Evolutionary conservation across 306 rosid genomes (phyloP).

Genomic region (Trichosanthes cucumerina): DNA sequence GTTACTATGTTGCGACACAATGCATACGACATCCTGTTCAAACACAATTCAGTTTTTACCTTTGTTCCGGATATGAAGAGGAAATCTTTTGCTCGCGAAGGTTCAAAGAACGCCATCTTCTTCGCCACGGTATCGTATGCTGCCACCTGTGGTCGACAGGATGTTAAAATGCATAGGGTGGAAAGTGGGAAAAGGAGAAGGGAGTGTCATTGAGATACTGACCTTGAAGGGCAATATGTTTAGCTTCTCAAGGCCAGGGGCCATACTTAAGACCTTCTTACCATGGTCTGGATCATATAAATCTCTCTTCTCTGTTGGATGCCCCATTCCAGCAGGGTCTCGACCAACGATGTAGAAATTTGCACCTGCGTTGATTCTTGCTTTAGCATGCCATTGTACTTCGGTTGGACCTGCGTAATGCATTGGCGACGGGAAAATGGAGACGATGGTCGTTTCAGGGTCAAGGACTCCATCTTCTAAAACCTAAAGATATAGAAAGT

Average conservation of each 20-base stretch:
- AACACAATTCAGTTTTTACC: conserved; percentile 30
- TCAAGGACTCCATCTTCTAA: conserved; percentile 93
- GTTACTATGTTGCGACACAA: background rate
- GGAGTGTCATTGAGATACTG: conserved; percentile 9
- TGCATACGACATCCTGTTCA: background rate
- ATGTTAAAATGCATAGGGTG: background rate
- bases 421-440: conserved; percentile 98
- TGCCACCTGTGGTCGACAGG: conserved; percentile 61
- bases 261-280: conserved; percentile 87
- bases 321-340: conserved; percentile 98
- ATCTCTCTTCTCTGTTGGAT: conserved; percentile 90
- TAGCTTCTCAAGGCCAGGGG: conserved; percentile 95
- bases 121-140: conserved; percentile 68
- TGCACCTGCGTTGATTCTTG: conserved; percentile 91
- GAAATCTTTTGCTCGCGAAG: conserved; percentile 71
- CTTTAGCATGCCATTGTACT: conserved; percentile 99
- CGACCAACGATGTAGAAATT: conserved; percentile 98
- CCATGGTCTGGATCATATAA: conserved; percentile 94
- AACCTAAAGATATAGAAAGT: conserved; percentile 42
- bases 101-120: conserved; percentile 96
- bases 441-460: conserved; percentile 83
- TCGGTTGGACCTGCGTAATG: conserved; percentile 99
- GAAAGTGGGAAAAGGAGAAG: background rate
- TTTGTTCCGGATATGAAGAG: conserved; percentile 96
- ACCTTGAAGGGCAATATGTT: conserved; percentile 92